A percentile compares a stretch with the other conserved stretches of the same genome.
Evolutionary conservation across 176 grass and related monocot species (phyloP).

Genomic region (Tillandsia fasciculata): DNA sequence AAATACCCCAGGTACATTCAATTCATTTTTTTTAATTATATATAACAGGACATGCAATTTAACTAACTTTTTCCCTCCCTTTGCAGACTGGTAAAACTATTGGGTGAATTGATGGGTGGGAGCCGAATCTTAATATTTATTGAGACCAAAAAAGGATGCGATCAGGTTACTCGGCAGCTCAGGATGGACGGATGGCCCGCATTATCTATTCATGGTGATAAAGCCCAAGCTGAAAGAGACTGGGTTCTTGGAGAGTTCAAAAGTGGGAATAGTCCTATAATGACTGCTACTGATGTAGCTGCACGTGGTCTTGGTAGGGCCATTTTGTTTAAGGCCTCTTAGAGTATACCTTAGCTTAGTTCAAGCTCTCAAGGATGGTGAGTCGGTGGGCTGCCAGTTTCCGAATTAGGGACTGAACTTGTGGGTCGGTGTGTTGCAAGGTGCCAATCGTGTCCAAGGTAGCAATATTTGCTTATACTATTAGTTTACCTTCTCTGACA

Average conservation of each 20-base stretch:
- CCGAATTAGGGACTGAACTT: conserved; percentile 84
- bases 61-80: conserved; percentile 11
- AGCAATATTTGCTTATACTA: conserved; percentile 38
- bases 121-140: conserved; percentile 92
- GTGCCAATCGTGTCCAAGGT: conserved; percentile 95
- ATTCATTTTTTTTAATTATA: background rate
- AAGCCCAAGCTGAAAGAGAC: conserved; percentile 92
- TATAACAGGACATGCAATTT: conserved; percentile 1
- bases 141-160: conserved; percentile 93
- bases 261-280: conserved; percentile 89
- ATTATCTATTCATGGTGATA: conserved; percentile 97
- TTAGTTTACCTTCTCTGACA: conserved; percentile 51
- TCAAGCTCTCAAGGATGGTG: conserved; percentile 51
- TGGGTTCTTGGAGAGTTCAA: conserved; percentile 93
- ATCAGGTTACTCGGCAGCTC: conserved; percentile 85
- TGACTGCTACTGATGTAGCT: conserved; percentile 96
- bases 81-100: conserved; percentile 72
- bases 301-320: conserved; percentile 99
- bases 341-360: conserved; percentile 31
- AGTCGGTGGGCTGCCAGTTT: conserved; percentile 87
- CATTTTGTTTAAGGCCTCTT: conserved; percentile 56
- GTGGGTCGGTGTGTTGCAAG: conserved; percentile 84
- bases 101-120: conserved; percentile 79
- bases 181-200: conserved; percentile 98
- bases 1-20: conserved; percentile 68